A percentile compares a stretch with the other conserved stretches of the same genome.
Evolutionary conservation across 306 rosid species (phyloP).

Genomic region (Quercus glauca): DNA sequence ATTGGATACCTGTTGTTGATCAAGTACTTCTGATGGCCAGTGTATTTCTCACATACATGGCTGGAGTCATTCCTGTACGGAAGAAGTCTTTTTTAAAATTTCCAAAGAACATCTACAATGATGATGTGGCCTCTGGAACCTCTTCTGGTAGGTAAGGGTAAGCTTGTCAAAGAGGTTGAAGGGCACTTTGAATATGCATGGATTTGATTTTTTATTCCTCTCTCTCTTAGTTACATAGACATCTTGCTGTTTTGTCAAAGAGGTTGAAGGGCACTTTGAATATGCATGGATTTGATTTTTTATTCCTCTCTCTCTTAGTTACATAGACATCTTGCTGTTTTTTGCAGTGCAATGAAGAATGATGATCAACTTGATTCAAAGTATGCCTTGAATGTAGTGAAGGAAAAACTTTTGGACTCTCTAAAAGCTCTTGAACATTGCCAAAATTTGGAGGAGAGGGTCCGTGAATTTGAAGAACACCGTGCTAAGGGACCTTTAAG

Average conservation of each 20-base stretch:
- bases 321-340: conserved; percentile 16
- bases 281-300: conserved; percentile 7
- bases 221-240: conserved; percentile 25
- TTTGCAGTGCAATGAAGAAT: conserved; percentile 52
- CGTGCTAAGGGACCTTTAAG: conserved; percentile 56
- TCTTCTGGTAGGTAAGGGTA: conserved; percentile 99
- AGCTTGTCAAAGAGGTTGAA: conserved; percentile 45
- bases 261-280: conserved; percentile 25
- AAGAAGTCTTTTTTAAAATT: conserved; percentile 40
- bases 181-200: conserved; percentile 1
- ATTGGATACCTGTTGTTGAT: conserved; percentile 65
- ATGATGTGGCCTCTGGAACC: conserved; percentile 36
- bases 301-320: conserved; percentile 21
- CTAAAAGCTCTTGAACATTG: conserved; percentile 61
- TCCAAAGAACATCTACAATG: conserved; percentile 46
- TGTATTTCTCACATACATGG: conserved; percentile 78
- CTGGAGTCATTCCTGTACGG: conserved; percentile 71
- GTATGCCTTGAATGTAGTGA: conserved; percentile 56
- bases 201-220: too few species aligned
- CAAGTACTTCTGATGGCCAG: conserved; percentile 84
- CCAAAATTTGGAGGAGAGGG: conserved; percentile 44
- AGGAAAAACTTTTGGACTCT: conserved; percentile 67
- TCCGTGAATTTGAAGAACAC: conserved; percentile 33
- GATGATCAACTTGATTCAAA: conserved; percentile 45
- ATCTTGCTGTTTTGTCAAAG: conserved; percentile 10